phyloP scores from a whole-genome alignment of 2,329 filamentous ascomycete genomes.

The Tolypocladium inflatum region DNA sequence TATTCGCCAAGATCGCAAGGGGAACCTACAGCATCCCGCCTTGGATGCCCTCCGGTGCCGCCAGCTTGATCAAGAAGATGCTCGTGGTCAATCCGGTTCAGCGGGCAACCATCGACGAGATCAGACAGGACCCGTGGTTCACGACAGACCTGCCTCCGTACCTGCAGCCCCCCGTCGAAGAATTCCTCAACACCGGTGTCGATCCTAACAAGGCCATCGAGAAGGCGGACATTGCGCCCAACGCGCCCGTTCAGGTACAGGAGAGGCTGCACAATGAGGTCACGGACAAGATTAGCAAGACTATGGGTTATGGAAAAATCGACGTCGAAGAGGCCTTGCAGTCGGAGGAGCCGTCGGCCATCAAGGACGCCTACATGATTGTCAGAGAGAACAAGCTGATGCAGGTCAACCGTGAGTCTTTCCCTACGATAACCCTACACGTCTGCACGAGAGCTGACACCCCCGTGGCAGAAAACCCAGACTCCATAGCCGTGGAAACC shows the following conservation, averaged over 20 bases:
- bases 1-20: constrained; percentile 96
- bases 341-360: constrained; percentile 88
- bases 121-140: constrained; percentile 92
- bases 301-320: constrained; percentile 91
- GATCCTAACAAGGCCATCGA: constrained; percentile 88
- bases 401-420: constrained; percentile 76
- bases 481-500: constrained; percentile 22
- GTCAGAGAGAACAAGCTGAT: constrained; percentile 96
- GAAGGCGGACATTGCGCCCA: constrained; percentile 69
- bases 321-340: constrained; percentile 92
- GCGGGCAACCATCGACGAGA: constrained; percentile 87
- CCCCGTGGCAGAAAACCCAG: constrained; percentile 21
- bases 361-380: constrained; percentile 98
- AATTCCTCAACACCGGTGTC: constrained; percentile 89
- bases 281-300: constrained; percentile 91
- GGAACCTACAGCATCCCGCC: constrained; percentile 87
- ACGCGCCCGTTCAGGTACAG: constrained; percentile 68
- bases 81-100: constrained; percentile 91
- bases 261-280: constrained; percentile 88
- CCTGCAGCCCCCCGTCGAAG: constrained; percentile 76
- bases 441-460: constrained; percentile 10
- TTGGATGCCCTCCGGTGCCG: constrained; percentile 81
- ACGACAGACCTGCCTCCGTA: constrained; percentile 77
- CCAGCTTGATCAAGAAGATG: constrained; percentile 81
- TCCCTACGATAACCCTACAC: not conserved